These are phyloP conservation scores for Solanum rostratum DNA, from an alignment of 257 asterid genomes.

Conservation along the genomic window DNA sequence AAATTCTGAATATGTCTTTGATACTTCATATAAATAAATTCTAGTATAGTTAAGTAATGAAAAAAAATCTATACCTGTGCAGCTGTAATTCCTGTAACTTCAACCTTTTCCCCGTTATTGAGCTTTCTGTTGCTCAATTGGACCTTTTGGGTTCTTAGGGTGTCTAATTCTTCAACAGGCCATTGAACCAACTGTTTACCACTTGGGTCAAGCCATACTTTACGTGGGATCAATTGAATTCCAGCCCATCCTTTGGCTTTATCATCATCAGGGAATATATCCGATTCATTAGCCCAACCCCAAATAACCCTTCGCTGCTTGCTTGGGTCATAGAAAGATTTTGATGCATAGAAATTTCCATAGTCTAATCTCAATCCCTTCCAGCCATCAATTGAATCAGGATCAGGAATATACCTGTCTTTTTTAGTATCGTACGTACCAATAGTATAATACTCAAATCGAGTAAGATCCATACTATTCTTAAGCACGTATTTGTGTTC, in stretches of 20 bases:
- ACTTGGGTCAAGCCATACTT: slow-evolving; percentile 24
- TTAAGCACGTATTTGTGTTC: slow-evolving; percentile 20
- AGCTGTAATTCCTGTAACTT: slow-evolving; percentile 31
- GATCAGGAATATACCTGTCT: slow-evolving; percentile 27
- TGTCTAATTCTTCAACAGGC: slow-evolving; percentile 40
- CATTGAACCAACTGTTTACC: slow-evolving; percentile 41
- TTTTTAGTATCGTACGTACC: slow-evolving; percentile 15
- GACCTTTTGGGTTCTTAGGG: slow-evolving; percentile 18
- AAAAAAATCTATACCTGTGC: slow-evolving; percentile 17
- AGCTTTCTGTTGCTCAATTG: slow-evolving; percentile 7
- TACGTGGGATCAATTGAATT: slow-evolving; percentile 37
- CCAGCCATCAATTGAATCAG: slow-evolving; percentile 22
- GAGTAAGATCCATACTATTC: slow-evolving; percentile 27
- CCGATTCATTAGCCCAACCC: slow-evolving; percentile 52
- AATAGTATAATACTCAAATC: slow-evolving; percentile 37
- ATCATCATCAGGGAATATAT: slow-evolving; percentile 6
- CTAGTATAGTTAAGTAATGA: not conserved
- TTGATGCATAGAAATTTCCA: slow-evolving; percentile 46
- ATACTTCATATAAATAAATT: not conserved
- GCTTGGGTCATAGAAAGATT: slow-evolving; percentile 29
- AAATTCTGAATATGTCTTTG: not conserved
- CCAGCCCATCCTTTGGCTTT: slow-evolving; percentile 44
- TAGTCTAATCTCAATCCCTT: slow-evolving; percentile 37
- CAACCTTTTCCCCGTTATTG: slow-evolving; percentile 10
- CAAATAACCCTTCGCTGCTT: slow-evolving; percentile 33